These are phyloP conservation scores for Mimosa bimucronata DNA, from an alignment of 306 rosid species.

Conservation along the genomic window DNA sequence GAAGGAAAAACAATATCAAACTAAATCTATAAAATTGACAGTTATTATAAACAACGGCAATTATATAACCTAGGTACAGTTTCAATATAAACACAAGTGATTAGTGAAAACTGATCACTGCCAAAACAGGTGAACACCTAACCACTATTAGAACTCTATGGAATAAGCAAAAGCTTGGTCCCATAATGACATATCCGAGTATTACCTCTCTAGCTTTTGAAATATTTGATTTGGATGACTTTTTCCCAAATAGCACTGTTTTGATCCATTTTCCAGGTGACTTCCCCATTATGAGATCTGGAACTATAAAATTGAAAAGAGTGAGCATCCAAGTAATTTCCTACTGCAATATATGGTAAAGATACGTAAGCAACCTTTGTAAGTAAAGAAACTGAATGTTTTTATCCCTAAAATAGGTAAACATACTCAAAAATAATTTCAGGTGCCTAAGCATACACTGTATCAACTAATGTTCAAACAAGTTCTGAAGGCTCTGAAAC, in stretches of 20 bases:
- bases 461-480: not conserved
- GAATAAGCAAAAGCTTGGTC: slow-evolving; percentile 12
- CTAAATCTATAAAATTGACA: not conserved
- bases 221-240: slow-evolving; percentile 61
- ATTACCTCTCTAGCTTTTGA: slow-evolving; percentile 62
- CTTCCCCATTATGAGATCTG: slow-evolving; percentile 67
- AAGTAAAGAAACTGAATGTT: not conserved
- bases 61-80: slow-evolving; percentile 2
- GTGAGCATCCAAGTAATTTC: not conserved
- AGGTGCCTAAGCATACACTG: not conserved
- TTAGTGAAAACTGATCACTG: not conserved
- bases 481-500: not conserved
- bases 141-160: slow-evolving; percentile 4
- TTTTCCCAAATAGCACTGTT: slow-evolving; percentile 75
- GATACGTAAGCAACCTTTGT: not conserved
- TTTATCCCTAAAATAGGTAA: not conserved
- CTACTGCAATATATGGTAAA: not conserved
- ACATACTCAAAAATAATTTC: not conserved
- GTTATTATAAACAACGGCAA: not conserved
- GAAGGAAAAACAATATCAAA: not conserved
- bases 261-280: slow-evolving; percentile 94
- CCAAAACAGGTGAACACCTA: slow-evolving; percentile 22
- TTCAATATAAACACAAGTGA: slow-evolving; percentile 8
- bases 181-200: not conserved
- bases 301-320: slow-evolving; percentile 35